A percentile compares a stretch with the other conserved stretches of the same genome.
Evolutionary conservation across 345 rosid species (phyloP).

Genomic region (Jatropha curcas): DNA sequence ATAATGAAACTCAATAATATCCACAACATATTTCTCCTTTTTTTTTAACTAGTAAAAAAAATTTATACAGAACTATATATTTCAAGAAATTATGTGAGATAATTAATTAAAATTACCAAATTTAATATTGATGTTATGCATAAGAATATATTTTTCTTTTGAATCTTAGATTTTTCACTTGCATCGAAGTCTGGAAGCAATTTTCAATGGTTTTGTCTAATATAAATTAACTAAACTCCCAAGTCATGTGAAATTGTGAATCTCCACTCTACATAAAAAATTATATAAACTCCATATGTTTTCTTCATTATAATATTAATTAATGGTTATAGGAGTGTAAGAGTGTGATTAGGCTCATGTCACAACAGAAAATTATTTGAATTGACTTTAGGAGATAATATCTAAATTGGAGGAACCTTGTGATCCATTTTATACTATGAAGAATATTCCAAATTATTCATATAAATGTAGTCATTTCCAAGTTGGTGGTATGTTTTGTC

Average conservation of each 20-base stretch:
- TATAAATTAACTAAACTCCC: neutral
- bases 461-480: slow-evolving; percentile 7
- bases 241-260: neutral
- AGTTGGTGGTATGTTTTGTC: slow-evolving; percentile 23
- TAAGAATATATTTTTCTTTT: too few relatives aligned
- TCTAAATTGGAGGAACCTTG: neutral
- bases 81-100: too few relatives aligned
- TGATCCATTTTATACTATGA: neutral
- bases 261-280: too few relatives aligned
- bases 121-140: too few relatives aligned
- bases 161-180: neutral
- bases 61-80: too few relatives aligned
- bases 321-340: too few relatives aligned
- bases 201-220: neutral
- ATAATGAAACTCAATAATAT: too few relatives aligned
- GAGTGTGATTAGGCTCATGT: neutral
- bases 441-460: slow-evolving; percentile 9
- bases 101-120: too few relatives aligned
- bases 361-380: slow-evolving; percentile 2
- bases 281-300: too few relatives aligned
- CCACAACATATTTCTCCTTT: neutral
- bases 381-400: neutral
- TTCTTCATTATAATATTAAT: too few relatives aligned
- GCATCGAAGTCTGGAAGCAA: slow-evolving; percentile 1
- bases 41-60: neutral